Conservation (phyloP, 805 yeast species). For the Sporopachydermia lactativora region DNA sequence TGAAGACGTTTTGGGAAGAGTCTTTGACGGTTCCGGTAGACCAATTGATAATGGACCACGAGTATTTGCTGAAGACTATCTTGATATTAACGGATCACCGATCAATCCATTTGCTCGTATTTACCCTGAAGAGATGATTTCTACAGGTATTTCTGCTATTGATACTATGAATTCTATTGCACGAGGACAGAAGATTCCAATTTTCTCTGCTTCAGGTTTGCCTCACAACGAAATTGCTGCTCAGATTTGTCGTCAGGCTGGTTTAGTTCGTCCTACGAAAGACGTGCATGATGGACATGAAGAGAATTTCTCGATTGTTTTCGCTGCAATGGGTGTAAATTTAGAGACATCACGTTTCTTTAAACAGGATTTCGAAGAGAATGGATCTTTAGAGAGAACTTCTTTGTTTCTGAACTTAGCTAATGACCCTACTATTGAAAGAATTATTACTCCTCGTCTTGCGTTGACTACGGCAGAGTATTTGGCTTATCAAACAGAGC, state of each 20-base stretch:
- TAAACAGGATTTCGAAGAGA: conserved; percentile 98
- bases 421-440: conserved; percentile 98
- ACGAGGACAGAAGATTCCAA: conserved; percentile 99
- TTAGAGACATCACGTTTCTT: conserved; percentile 96
- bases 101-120: conserved; percentile 97
- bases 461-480: conserved; percentile 98
- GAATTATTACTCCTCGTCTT: conserved; percentile 97
- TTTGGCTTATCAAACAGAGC: conserved; percentile 97
- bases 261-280: conserved; percentile 97
- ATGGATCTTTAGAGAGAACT: conserved; percentile 96
- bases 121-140: conserved; percentile 99
- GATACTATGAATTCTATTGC: conserved; percentile 99
- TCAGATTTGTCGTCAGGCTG: conserved; percentile 99
- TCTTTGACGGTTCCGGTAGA: conserved; percentile 97
- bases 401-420: conserved; percentile 94
- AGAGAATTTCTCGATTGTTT: conserved; percentile 96
- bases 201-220: conserved; percentile 97
- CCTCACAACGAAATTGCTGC: conserved; percentile 99
- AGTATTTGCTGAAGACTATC: conserved; percentile 95
- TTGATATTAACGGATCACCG: conserved; percentile 98
- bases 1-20: conserved; percentile 95
- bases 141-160: conserved; percentile 96
- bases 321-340: conserved; percentile 99
- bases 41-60: conserved; percentile 97
- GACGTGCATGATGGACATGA: conserved; percentile 99